Evolutionary conservation across 2,329 filamentous ascomycete genomes (phyloP).

Genomic region (Colletotrichum aenigma): DNA sequence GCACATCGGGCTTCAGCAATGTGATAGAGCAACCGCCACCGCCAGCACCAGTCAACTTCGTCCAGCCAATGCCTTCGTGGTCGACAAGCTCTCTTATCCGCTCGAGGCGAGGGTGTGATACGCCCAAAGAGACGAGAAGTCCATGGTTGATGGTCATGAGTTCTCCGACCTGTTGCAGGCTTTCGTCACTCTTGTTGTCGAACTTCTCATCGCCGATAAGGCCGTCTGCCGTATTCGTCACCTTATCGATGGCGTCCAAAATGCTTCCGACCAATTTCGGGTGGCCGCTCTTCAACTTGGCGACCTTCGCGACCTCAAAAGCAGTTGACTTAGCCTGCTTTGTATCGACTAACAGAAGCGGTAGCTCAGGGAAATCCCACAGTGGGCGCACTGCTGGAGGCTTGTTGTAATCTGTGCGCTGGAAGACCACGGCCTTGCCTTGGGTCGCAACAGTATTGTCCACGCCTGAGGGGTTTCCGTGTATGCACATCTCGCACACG

Average conservation of each 20-base stretch:
- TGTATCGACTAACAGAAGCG: conserved; percentile 88
- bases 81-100: conserved; percentile 91
- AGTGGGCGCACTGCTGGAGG: conserved; percentile 79
- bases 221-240: conserved; percentile 60
- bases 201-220: conserved; percentile 68
- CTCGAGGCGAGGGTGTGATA: conserved; percentile 93
- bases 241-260: conserved; percentile 82
- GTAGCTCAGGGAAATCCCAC: conserved; percentile 89
- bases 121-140: conserved; percentile 85
- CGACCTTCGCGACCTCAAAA: conserved; percentile 86
- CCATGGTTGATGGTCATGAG: conserved; percentile 95
- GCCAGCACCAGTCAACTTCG: conserved; percentile 93
- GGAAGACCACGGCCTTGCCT: conserved; percentile 93
- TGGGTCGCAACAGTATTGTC: conserved; percentile 96
- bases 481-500: conserved; percentile 95
- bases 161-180: conserved; percentile 79
- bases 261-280: conserved; percentile 81
- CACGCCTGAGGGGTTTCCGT: conserved; percentile 94
- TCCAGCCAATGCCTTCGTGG: conserved; percentile 90
- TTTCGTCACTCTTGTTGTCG: conserved; percentile 65
- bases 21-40: conserved; percentile 97
- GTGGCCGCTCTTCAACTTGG: conserved; percentile 70
- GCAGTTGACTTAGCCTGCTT: conserved; percentile 85
- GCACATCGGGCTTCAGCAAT: conserved; percentile 72
- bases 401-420: conserved; percentile 76